Percentiles rank a stretch among this genome's conserved stretches.
Evolutionary conservation across 148 eudicot genomes (phyloP).

Genomic region (Camellia sinensis): DNA sequence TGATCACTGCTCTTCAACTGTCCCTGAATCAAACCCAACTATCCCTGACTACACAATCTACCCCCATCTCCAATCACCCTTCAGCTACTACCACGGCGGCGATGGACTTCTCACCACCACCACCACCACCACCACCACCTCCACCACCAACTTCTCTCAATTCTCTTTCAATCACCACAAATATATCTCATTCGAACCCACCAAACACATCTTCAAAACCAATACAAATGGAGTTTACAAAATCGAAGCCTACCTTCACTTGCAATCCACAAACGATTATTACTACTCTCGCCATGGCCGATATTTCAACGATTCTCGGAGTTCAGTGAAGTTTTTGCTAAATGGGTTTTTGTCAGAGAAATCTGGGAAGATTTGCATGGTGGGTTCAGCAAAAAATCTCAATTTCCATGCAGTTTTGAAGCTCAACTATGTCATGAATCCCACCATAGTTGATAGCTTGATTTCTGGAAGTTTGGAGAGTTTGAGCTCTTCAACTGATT

Average conservation of each 20-base stretch:
- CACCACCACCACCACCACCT: neutral
- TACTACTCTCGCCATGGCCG: too few species aligned
- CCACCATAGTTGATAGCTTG: neutral
- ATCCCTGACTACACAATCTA: neutral
- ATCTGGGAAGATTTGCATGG: constrained; percentile 22
- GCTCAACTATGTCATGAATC: constrained; percentile 6
- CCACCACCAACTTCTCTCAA: too few species aligned
- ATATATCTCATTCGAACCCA: neutral
- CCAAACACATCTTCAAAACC: constrained; percentile 13
- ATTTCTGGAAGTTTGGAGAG: constrained; percentile 24
- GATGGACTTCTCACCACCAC: constrained; percentile 9
- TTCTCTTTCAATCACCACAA: too few species aligned
- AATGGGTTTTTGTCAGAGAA: constrained; percentile 25
- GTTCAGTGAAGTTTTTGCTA: neutral
- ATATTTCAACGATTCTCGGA: too few species aligned
- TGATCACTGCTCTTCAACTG: constrained; percentile 22
- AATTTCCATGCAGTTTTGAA: constrained; percentile 17
- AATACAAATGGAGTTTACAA: constrained; percentile 16
- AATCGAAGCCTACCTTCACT: constrained; percentile 17
- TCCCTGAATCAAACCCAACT: constrained; percentile 28
- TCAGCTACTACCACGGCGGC: constrained; percentile 23
- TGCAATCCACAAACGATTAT: neutral
- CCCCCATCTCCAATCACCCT: neutral
- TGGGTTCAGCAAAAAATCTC: constrained; percentile 20
- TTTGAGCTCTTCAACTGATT: constrained; percentile 15